Evolutionary conservation across 352 stramenopile genomes (phyloP).

Genomic region (Pilasporangium apinafurcum): DNA sequence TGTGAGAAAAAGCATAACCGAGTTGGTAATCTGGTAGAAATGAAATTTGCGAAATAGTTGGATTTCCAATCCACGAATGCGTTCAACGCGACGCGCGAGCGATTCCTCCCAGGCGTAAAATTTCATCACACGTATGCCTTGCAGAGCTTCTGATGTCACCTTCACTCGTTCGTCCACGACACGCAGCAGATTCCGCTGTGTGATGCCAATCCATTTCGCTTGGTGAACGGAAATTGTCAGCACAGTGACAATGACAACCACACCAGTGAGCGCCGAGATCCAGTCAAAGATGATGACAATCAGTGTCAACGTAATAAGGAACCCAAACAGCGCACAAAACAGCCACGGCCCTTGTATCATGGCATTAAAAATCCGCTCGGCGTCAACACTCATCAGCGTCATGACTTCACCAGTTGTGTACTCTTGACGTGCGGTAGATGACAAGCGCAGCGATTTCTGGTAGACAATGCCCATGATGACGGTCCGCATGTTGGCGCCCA

Average conservation of each 20-base stretch:
- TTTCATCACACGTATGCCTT: slow-evolving; percentile 67
- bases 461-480: slow-evolving; percentile 15
- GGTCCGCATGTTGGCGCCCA: slow-evolving; percentile 12
- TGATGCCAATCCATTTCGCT: background rate
- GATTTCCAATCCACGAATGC: slow-evolving; percentile 34
- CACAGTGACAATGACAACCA: background rate
- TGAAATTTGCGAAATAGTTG: slow-evolving; percentile 46
- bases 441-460: slow-evolving; percentile 13
- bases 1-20: slow-evolving; percentile 43
- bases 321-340: background rate
- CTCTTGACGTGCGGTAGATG: slow-evolving; percentile 5
- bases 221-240: background rate
- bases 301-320: slow-evolving; percentile 8
- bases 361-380: slow-evolving; percentile 15
- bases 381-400: slow-evolving; percentile 17
- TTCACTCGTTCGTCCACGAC: slow-evolving; percentile 43
- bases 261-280: background rate
- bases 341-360: slow-evolving; percentile 1
- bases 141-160: slow-evolving; percentile 78
- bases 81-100: slow-evolving; percentile 27
- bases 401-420: slow-evolving; percentile 17
- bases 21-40: slow-evolving; percentile 51
- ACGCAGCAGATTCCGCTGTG: slow-evolving; percentile 1
- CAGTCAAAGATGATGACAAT: slow-evolving; percentile 7
- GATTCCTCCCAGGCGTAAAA: slow-evolving; percentile 48